These are phyloP conservation scores for Rubia yunnanensis DNA, from an alignment of 257 asterid species.

Conservation along the genomic window DNA sequence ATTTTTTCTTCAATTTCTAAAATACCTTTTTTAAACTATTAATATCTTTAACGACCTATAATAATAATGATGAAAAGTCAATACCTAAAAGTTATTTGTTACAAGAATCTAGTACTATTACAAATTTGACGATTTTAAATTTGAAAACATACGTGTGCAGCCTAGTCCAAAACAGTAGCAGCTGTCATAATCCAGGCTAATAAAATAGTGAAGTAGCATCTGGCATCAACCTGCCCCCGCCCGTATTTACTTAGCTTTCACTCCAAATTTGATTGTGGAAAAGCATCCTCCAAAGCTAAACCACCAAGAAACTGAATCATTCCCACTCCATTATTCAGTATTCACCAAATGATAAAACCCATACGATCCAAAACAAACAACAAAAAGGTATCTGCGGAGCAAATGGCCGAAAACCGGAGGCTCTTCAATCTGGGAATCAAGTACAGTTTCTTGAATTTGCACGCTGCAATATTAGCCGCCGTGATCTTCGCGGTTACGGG, in stretches of 20 bases:
- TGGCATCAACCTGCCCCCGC: constrained; percentile 4
- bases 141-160: too few species aligned
- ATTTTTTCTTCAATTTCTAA: too few species aligned
- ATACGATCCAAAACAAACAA: background rate
- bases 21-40: too few species aligned
- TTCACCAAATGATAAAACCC: constrained; percentile 3
- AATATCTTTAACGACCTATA: too few species aligned
- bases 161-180: too few species aligned
- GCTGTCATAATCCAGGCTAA: background rate
- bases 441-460: constrained; percentile 4
- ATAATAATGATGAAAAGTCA: too few species aligned
- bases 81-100: too few species aligned
- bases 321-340: background rate
- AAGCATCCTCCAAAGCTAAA: background rate
- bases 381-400: background rate
- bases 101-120: too few species aligned
- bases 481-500: constrained; percentile 11
- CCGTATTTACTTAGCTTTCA: constrained; percentile 6
- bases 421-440: background rate
- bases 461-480: background rate
- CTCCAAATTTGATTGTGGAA: constrained; percentile 6
- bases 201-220: background rate
- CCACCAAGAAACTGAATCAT: background rate
- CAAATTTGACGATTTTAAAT: too few species aligned
- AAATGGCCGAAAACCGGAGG: background rate